Conservation (phyloP, 495 filamentous ascomycete species). For the Parathielavia appendiculata region DNA sequence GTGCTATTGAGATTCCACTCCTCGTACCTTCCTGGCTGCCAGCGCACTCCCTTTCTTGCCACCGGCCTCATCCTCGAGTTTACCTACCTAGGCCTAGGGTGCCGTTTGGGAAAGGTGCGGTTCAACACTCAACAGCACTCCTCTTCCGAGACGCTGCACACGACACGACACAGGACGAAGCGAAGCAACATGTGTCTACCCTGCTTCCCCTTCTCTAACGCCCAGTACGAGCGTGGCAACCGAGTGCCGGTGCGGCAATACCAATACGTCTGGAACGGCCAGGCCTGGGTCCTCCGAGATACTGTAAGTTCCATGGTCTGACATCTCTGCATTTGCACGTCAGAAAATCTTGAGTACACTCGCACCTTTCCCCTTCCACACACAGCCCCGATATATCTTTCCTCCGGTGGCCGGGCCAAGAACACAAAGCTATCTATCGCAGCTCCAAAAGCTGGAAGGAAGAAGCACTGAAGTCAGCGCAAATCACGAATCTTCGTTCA, state of each 20-base stretch:
- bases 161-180: background rate
- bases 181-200: conserved; percentile 37
- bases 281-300: conserved; percentile 26
- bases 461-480: too few relatives aligned
- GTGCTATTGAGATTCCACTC: too few relatives aligned
- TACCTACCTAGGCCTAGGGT: background rate
- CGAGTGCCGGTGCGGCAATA: conserved; percentile 10
- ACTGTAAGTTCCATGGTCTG: conserved; percentile 17
- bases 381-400: background rate
- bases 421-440: too few relatives aligned
- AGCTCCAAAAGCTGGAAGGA: too few relatives aligned
- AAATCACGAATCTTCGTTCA: background rate
- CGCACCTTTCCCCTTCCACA: background rate
- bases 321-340: background rate
- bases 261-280: conserved; percentile 36
- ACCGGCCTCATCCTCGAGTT: background rate
- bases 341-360: background rate
- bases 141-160: background rate
- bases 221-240: conserved; percentile 36
- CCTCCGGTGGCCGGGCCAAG: background rate
- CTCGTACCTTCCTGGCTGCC: too few relatives aligned
- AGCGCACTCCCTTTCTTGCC: too few relatives aligned
- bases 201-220: conserved; percentile 41
- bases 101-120: background rate
- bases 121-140: background rate